phyloP scores from a whole-genome alignment of 1,284 basidiomycete species.

The Cryptococcus hybrid region DNA sequence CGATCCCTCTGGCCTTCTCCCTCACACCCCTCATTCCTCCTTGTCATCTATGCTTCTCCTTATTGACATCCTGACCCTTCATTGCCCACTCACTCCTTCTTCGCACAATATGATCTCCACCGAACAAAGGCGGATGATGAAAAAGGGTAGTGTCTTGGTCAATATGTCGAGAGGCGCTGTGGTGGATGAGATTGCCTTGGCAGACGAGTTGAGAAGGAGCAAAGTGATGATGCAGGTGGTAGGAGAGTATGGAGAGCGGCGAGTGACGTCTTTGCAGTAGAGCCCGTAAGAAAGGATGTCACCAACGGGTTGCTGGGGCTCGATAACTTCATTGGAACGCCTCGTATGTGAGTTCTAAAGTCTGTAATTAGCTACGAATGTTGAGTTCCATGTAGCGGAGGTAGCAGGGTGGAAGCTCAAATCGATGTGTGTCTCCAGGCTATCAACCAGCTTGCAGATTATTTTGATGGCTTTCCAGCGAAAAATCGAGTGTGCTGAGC shows the following conservation, averaged over 20 bases:
- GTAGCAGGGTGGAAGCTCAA: conserved; percentile 18
- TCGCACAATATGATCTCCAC: conserved; percentile 49
- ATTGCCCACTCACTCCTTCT: conserved; percentile 49
- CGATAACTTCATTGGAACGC: conserved; percentile 27
- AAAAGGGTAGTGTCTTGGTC: conserved; percentile 46
- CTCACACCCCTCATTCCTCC: conserved; percentile 11
- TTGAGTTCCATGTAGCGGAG: conserved; percentile 6
- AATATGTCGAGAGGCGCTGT: conserved; percentile 53
- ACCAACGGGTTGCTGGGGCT: conserved; percentile 22
- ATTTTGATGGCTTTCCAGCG: conserved; percentile 14
- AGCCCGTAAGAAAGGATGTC: conserved; percentile 26
- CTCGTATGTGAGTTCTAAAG: conserved; percentile 25
- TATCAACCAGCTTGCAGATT: conserved; percentile 17
- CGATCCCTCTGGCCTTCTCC: conserved; percentile 9
- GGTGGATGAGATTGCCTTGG: conserved; percentile 51
- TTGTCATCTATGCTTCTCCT: conserved; percentile 33
- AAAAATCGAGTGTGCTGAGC: conserved; percentile 11
- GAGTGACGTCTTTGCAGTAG: conserved; percentile 32
- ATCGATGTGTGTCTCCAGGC: conserved; percentile 15
- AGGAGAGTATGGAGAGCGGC: background rate
- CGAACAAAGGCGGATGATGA: conserved; percentile 45
- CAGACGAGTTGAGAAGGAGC: conserved; percentile 35
- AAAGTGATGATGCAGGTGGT: background rate
- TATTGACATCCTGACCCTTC: conserved; percentile 52
- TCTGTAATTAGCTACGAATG: background rate